phyloP scores from a whole-genome alignment of 1,284 basidiomycete species.

The Vanrija pseudolonga region DNA sequence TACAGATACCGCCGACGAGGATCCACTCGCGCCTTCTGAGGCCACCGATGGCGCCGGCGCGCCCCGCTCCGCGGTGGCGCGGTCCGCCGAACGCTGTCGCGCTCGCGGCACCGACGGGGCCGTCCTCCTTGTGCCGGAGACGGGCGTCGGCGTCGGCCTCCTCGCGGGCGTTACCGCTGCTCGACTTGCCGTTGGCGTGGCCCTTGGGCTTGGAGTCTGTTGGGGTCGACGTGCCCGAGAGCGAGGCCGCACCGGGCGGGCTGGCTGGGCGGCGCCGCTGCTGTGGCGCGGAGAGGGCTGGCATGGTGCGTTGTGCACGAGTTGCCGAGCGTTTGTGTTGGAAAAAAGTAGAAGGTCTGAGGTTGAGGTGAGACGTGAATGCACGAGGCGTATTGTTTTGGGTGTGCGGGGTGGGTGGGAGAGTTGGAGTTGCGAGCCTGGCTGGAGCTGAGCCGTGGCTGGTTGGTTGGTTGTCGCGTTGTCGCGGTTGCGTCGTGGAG shows the following conservation, averaged over 20 bases:
- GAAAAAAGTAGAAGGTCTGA: too few relatives aligned
- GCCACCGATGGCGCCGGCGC: slow-evolving; percentile 20
- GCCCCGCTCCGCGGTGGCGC: slow-evolving; percentile 12
- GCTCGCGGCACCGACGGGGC: slow-evolving; percentile 1
- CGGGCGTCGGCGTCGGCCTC: slow-evolving; percentile 19
- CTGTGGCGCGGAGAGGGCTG: slow-evolving; percentile 4
- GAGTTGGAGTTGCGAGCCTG: too few relatives aligned
- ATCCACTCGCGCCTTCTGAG: slow-evolving; percentile 40
- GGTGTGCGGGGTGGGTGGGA: too few relatives aligned
- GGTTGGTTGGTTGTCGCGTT: too few relatives aligned
- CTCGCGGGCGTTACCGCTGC: not conserved
- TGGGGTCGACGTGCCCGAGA: too few relatives aligned
- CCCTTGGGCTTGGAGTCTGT: too few relatives aligned
- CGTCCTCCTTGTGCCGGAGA: slow-evolving; percentile 11
- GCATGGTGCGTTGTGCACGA: slow-evolving; percentile 3
- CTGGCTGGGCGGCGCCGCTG: slow-evolving; percentile 5
- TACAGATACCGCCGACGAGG: slow-evolving; percentile 28
- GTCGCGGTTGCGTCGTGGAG: too few relatives aligned
- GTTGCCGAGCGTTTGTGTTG: too few relatives aligned
- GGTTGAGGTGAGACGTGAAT: too few relatives aligned
- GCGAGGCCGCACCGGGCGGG: not conserved
- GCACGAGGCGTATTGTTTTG: too few relatives aligned
- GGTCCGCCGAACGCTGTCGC: slow-evolving; percentile 28
- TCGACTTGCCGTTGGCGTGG: too few relatives aligned
- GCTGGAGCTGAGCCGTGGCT: too few relatives aligned